phyloP scores from a whole-genome alignment of 2,329 filamentous ascomycete species.

The Myotisia sp. region DNA sequence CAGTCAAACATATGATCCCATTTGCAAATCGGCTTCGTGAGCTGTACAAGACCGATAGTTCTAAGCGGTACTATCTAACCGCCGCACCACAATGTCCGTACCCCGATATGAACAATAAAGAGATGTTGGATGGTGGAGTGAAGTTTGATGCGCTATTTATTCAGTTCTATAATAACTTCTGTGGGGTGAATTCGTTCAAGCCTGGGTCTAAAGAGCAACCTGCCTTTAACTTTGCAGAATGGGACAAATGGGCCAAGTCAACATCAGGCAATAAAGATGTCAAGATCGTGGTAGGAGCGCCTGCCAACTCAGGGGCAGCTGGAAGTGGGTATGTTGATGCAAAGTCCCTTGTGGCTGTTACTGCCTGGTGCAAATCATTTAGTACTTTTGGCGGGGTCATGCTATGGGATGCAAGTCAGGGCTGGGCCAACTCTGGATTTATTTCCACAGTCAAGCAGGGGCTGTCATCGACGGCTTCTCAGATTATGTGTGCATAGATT shows the following conservation, averaged over 20 bases:
- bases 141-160: conserved; percentile 47
- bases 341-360: conserved; percentile 34
- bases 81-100: conserved; percentile 56
- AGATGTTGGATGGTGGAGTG: conserved; percentile 41
- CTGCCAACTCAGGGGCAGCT: conserved; percentile 39
- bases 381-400: conserved; percentile 52
- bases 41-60: conserved; percentile 38
- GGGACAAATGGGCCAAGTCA: conserved; percentile 51
- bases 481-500: conserved; percentile 22
- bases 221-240: conserved; percentile 48
- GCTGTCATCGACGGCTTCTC: conserved; percentile 31
- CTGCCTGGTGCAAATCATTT: conserved; percentile 42
- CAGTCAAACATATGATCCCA: conserved; percentile 43
- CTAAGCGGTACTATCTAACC: conserved; percentile 45
- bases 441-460: conserved; percentile 32
- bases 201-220: conserved; percentile 32
- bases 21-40: conserved; percentile 46
- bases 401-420: conserved; percentile 54
- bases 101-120: conserved; percentile 46
- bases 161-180: conserved; percentile 58
- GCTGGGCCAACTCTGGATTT: conserved; percentile 45
- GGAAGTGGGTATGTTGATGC: conserved; percentile 43
- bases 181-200: conserved; percentile 42
- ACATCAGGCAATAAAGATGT: conserved; percentile 45
- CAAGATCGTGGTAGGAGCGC: conserved; percentile 48